Evolutionary conservation across 2,329 filamentous ascomycete species (phyloP).

Genomic region (Bertia moriformis): DNA sequence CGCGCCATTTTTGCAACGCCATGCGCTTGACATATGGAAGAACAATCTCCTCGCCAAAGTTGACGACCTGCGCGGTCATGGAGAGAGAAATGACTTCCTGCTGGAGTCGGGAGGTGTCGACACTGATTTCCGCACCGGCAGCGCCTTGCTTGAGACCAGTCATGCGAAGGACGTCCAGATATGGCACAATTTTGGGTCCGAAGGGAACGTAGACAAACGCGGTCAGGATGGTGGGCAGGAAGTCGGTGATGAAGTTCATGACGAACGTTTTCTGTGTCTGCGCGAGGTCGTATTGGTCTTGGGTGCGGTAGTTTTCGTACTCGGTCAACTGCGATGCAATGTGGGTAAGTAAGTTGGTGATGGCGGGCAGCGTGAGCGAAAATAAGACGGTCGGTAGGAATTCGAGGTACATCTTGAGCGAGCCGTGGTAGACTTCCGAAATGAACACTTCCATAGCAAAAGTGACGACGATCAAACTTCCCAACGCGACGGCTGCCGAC

Average conservation of each 20-base stretch:
- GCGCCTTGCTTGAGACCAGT: constrained; percentile 43
- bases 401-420: constrained; percentile 63
- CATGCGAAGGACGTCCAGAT: constrained; percentile 42
- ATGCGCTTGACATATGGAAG: constrained; percentile 43
- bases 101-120: constrained; percentile 41
- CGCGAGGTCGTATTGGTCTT: constrained; percentile 40
- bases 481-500: constrained; percentile 56
- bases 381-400: constrained; percentile 49
- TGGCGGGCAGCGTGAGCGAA: constrained; percentile 38
- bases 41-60: constrained; percentile 43
- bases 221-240: constrained; percentile 46
- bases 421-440: constrained; percentile 80
- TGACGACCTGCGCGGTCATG: constrained; percentile 46
- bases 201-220: constrained; percentile 55
- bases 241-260: constrained; percentile 54
- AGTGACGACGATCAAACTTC: constrained; percentile 68
- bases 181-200: constrained; percentile 41
- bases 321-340: constrained; percentile 41
- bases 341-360: constrained; percentile 36
- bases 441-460: constrained; percentile 95
- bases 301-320: constrained; percentile 52
- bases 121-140: constrained; percentile 31
- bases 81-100: constrained; percentile 54
- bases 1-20: constrained; percentile 25
- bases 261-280: constrained; percentile 51